Evolutionary conservation across 1,284 basidiomycete species (phyloP).

Genomic region (Irpex lacteus): DNA sequence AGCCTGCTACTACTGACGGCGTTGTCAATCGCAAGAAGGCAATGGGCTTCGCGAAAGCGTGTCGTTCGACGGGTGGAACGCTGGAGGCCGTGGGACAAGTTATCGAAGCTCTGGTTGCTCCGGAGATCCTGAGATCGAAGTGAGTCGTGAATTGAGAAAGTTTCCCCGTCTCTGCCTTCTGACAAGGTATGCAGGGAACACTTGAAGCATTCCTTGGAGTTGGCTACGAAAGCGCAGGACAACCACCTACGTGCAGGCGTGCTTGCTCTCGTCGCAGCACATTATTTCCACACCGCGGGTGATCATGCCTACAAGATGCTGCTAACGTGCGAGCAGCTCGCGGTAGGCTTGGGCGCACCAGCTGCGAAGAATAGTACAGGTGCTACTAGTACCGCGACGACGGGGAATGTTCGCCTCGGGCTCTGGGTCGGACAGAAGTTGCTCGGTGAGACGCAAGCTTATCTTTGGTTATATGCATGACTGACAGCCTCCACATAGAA

Average conservation of each 20-base stretch:
- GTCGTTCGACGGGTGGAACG: slow-evolving; percentile 52
- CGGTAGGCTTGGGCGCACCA: slow-evolving; percentile 64
- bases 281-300: slow-evolving; percentile 66
- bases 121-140: slow-evolving; percentile 61
- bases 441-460: slow-evolving; percentile 45
- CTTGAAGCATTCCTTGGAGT: slow-evolving; percentile 55
- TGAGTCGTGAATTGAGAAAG: slow-evolving; percentile 29
- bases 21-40: slow-evolving; percentile 26
- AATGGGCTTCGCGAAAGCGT: slow-evolving; percentile 34
- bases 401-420: slow-evolving; percentile 63
- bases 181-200: slow-evolving; percentile 42
- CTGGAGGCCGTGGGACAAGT: slow-evolving; percentile 55
- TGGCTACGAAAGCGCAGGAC: slow-evolving; percentile 56
- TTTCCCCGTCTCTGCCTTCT: neutral
- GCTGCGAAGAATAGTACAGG: slow-evolving; percentile 27
- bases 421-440: slow-evolving; percentile 71
- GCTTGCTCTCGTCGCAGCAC: slow-evolving; percentile 61
- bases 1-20: neutral
- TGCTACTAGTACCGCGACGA: slow-evolving; percentile 13
- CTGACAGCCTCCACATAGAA: slow-evolving; percentile 33
- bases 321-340: slow-evolving; percentile 62
- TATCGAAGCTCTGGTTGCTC: slow-evolving; percentile 48
- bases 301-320: slow-evolving; percentile 67
- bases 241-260: slow-evolving; percentile 70
- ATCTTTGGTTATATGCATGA: neutral